Evolutionary conservation across 768 basidiomycete genomes (phyloP).

Genomic region (Xerocomellus amylosporus): DNA sequence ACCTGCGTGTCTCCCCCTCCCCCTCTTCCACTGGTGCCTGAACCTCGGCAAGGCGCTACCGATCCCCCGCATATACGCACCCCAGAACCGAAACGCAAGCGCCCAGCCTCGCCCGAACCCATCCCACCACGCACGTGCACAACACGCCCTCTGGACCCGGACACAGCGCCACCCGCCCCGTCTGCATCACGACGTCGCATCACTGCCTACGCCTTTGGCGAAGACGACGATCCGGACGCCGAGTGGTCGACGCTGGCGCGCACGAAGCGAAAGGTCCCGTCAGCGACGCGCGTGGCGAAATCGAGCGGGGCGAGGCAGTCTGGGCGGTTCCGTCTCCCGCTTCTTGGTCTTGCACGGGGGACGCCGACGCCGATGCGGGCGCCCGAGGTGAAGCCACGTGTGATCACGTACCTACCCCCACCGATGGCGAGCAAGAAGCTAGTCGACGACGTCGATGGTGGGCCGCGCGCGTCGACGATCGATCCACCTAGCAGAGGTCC

Average conservation of each 20-base stretch:
- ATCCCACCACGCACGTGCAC: not conserved
- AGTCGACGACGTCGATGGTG: not conserved
- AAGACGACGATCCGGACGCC: constrained; percentile 20
- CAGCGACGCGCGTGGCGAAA: not conserved
- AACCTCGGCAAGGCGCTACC: not conserved
- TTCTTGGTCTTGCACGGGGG: not conserved
- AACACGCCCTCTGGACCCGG: no score
- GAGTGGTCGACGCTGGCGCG: constrained; percentile 18
- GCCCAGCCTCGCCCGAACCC: constrained; percentile 1
- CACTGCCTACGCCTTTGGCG: constrained; percentile 21
- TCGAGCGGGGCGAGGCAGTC: constrained; percentile 13
- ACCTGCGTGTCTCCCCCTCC: not conserved
- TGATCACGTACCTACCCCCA: constrained; percentile 32
- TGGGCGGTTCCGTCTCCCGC: constrained; percentile 23
- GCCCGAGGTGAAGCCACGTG: constrained; percentile 11
- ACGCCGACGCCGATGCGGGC: not conserved
- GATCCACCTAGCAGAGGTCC: not conserved
- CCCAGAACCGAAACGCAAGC: constrained; percentile 5
- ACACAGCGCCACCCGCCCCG: not conserved
- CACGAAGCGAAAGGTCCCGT: not conserved
- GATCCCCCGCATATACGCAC: constrained; percentile 5
- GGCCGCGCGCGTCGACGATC: not conserved
- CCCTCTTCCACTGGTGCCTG: not conserved
- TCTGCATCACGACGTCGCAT: not conserved
- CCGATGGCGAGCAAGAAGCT: constrained; percentile 10